Evolutionary conservation across 2,329 filamentous ascomycete genomes (phyloP).

Genomic region (Talaromyces sp.): DNA sequence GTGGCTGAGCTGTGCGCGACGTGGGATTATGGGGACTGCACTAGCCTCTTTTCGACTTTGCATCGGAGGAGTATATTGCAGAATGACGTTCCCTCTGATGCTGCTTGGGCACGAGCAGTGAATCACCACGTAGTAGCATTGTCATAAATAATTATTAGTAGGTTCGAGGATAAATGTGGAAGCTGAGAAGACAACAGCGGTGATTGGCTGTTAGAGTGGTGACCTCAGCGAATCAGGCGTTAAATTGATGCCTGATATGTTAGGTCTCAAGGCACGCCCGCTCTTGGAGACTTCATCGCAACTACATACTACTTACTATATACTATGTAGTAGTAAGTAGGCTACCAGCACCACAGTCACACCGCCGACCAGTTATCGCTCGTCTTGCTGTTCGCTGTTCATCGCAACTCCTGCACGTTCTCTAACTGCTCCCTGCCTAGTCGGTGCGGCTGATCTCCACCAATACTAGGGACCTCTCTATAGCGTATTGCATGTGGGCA

Average conservation of each 20-base stretch:
- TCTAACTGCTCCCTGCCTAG: not conserved
- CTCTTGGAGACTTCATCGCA: not conserved
- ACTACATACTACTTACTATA: too few relatives aligned
- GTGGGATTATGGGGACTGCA: not conserved
- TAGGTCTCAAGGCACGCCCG: not conserved
- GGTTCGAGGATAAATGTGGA: not conserved
- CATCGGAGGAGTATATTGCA: not conserved
- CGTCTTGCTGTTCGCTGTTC: not conserved
- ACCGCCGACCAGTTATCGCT: not conserved
- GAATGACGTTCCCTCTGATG: not conserved
- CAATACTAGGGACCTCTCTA: slow-evolving; percentile 1
- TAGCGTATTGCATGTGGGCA: slow-evolving; percentile 3
- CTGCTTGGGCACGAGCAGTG: not conserved
- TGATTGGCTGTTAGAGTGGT: not conserved
- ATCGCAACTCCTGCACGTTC: not conserved
- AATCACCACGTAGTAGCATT: not conserved
- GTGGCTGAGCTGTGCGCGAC: slow-evolving; percentile 1
- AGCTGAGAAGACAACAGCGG: not conserved
- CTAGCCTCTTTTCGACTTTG: not conserved
- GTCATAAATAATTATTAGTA: not conserved
- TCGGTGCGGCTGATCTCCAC: slow-evolving; percentile 2
- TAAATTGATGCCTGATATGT: not conserved
- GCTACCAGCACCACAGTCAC: not conserved
- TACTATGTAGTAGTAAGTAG: too few relatives aligned
- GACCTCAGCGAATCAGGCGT: not conserved